These are phyloP conservation scores for Diutina siamensis DNA, from an alignment of 1,139 yeast species.

Conservation along the genomic window DNA sequence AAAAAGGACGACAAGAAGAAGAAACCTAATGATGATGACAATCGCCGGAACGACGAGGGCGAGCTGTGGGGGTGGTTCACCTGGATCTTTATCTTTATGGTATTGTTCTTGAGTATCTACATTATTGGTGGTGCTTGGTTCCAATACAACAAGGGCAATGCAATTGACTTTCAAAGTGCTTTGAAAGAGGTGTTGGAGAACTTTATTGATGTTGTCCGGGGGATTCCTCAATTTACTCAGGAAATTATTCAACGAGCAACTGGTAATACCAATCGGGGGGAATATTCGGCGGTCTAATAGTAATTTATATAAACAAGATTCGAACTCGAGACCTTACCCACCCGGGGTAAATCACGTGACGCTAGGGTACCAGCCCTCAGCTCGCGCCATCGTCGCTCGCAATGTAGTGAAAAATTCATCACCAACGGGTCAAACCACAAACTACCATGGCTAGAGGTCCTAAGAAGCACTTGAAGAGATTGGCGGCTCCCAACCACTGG, in stretches of 20 bases:
- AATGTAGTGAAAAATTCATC: not conserved
- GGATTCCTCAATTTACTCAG: slow-evolving; percentile 59
- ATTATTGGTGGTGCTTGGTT: slow-evolving; percentile 76
- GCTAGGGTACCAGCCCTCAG: not conserved
- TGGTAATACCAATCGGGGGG: slow-evolving; percentile 66
- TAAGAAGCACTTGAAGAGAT: slow-evolving; percentile 95
- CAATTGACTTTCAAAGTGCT: slow-evolving; percentile 40
- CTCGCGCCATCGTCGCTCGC: not conserved
- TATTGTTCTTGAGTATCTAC: slow-evolving; percentile 58
- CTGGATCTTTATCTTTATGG: slow-evolving; percentile 58
- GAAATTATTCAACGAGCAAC: slow-evolving; percentile 65
- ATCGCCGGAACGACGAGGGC: slow-evolving; percentile 20
- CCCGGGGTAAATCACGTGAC: not conserved
- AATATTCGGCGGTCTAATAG: slow-evolving; percentile 73
- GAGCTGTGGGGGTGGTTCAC: slow-evolving; percentile 71
- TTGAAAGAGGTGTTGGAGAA: slow-evolving; percentile 67
- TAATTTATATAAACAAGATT: not conserved
- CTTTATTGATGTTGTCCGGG: slow-evolving; percentile 42
- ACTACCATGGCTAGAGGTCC: slow-evolving; percentile 6
- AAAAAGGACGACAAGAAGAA: slow-evolving; percentile 16
- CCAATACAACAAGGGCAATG: slow-evolving; percentile 43
- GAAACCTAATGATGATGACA: slow-evolving; percentile 14
- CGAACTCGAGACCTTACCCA: not conserved
- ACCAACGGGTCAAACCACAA: not conserved
- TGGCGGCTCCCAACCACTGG: slow-evolving; percentile 99